These are phyloP conservation scores for Nicotiana undulata DNA, from an alignment of 257 asterid species.

Conservation along the genomic window DNA sequence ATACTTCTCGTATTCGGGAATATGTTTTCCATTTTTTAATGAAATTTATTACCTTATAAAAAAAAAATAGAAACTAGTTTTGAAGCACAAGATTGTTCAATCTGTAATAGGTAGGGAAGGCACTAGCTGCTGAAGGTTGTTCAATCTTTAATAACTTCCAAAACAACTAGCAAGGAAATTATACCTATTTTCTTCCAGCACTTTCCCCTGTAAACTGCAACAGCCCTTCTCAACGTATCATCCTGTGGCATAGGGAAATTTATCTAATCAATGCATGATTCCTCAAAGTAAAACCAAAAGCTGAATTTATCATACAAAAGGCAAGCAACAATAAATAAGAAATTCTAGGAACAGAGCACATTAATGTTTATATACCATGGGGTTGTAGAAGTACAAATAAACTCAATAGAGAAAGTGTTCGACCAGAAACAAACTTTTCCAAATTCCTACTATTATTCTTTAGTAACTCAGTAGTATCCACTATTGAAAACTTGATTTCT, in stretches of 20 bases:
- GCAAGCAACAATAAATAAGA: neutral
- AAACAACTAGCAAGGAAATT: constrained; percentile 7
- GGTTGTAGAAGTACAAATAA: neutral
- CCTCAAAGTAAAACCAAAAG: neutral
- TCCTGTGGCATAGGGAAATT: constrained; percentile 37
- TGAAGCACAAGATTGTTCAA: neutral
- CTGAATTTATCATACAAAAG: neutral
- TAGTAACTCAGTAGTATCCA: neutral
- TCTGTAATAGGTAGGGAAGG: neutral
- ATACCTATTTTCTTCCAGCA: constrained; percentile 95
- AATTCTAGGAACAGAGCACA: neutral
- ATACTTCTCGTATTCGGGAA: no score
- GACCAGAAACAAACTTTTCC: neutral
- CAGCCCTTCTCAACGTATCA: constrained; percentile 70
- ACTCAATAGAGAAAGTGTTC: neutral
- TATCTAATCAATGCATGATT: neutral
- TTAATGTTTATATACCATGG: neutral
- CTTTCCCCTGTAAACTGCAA: constrained; percentile 71
- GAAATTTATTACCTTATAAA: no score
- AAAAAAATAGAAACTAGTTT: neutral
- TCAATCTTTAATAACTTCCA: neutral
- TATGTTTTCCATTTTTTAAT: no score
- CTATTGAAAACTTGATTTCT: neutral
- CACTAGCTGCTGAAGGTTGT: neutral
- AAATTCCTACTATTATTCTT: neutral